Conservation (phyloP, 2,329 filamentous ascomycete species). For the Exophiala dermatitidis region DNA sequence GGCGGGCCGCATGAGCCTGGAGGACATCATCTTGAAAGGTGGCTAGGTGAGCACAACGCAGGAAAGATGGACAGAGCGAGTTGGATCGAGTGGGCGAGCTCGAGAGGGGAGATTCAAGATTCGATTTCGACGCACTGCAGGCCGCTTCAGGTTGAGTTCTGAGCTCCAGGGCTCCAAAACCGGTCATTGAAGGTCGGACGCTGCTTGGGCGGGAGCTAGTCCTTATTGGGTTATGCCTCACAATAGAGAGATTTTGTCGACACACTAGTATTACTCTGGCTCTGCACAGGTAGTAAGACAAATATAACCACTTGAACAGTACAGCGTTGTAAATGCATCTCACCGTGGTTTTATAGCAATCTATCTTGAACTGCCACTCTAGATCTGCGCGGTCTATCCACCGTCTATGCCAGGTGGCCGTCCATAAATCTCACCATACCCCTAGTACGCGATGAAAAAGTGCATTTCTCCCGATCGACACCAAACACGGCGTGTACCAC, state of each 20-base stretch:
- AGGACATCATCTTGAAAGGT: slow-evolving; percentile 26
- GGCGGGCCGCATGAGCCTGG: slow-evolving; percentile 29
- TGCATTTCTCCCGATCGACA: too few relatives aligned
- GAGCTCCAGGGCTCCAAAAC: slow-evolving; percentile 10
- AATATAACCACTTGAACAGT: too few relatives aligned
- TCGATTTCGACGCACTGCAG: background rate
- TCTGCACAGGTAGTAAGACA: background rate
- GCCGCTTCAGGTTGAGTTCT: background rate
- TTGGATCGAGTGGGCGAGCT: background rate
- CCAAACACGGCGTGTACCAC: too few relatives aligned
- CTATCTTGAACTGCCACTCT: too few relatives aligned
- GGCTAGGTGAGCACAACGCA: background rate
- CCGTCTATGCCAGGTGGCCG: too few relatives aligned
- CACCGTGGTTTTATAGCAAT: too few relatives aligned
- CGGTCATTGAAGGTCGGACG: slow-evolving; percentile 1
- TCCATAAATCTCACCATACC: too few relatives aligned
- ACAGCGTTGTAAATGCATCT: too few relatives aligned
- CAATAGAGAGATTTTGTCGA: slow-evolving; percentile 1
- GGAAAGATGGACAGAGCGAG: background rate
- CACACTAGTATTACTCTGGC: background rate
- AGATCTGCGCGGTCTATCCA: too few relatives aligned
- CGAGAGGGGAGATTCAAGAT: slow-evolving; percentile 18
- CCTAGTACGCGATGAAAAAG: too few relatives aligned
- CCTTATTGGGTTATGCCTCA: slow-evolving; percentile 1
- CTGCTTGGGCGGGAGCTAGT: slow-evolving; percentile 10